Base-by-base conservation (phyloP, 768 basidiomycete genomes). In the Mycena belliarum region DNA sequence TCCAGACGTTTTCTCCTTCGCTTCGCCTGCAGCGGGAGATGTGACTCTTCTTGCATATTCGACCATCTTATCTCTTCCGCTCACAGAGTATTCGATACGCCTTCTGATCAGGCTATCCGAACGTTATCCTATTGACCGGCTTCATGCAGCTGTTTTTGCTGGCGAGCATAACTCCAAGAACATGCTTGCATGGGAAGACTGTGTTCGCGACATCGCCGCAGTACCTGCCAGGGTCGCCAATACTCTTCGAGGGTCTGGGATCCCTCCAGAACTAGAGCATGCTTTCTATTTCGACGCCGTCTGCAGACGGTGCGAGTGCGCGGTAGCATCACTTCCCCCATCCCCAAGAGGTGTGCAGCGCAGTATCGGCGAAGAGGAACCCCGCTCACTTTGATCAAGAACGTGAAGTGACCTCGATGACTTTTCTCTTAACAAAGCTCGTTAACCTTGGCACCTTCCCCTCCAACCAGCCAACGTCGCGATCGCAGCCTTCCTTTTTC, bases 171-270 rank as follows among this genome's bases (percentile, higher is more conserved):
- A 73, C 47, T 63, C 59, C 25, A 72, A 70, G 55, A 69, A 68
- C 38, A 72, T 69, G 29, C 64, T 81, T 21, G 65, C 67, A 43
- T 97, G 95, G 95, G 89, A 91, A 62, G 88, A 93, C 63, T 84
- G 80, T 61, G 82, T 95, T 23, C 83, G 82, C 29, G 80, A 83
- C 56, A 51, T 87, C 2, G 76, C 86, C 48, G 77, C 83, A 16
- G 72, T 95, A 9, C 93, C 95, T 32, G 76, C 77, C n/a, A 93
- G 86, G 70, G 83, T 89, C 9, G 87, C 89, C 23, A 97, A 98
- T 72, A 80, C 82, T 3, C 69, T 86, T 32, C 81, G 76, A 26
- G 76, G 73, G 21, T 74, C 74, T 44, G 66, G 63, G 4, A 65
- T 81, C 2, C 88, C 88, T 1, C 57, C 65, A 18, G 67, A 61